Conservation (phyloP, 441 rosid species). For the Adansonia rubrostipa region DNA sequence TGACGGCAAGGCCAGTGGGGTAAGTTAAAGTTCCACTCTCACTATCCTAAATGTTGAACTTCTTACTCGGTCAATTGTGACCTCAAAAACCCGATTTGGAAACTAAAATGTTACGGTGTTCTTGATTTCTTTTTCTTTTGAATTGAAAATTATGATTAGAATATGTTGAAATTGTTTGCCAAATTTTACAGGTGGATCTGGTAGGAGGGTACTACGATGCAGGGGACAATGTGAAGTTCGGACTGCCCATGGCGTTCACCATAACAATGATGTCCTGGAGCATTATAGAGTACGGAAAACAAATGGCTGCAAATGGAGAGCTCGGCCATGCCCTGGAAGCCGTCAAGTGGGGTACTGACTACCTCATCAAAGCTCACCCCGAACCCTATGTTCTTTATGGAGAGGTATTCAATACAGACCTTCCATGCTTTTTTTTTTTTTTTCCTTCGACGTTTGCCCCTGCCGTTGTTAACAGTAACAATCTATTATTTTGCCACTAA, state of each 20-base stretch:
- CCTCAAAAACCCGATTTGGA: neutral
- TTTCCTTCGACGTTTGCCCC: no score
- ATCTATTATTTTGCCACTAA: neutral
- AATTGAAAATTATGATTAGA: neutral
- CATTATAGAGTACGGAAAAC: conserved; percentile 45
- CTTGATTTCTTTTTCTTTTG: no score
- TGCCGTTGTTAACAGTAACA: neutral
- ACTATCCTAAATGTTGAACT: neutral
- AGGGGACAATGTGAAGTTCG: conserved; percentile 54
- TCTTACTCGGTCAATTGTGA: neutral
- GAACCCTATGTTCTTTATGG: conserved; percentile 47
- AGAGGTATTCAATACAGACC: conserved; percentile 33
- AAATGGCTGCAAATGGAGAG: conserved; percentile 40
- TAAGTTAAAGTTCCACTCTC: conserved; percentile 36
- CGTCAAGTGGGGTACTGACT: conserved; percentile 54
- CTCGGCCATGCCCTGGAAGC: conserved; percentile 45
- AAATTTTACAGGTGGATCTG: conserved; percentile 42
- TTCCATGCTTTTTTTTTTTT: neutral
- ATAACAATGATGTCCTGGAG: conserved; percentile 56
- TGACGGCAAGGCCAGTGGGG: conserved; percentile 96
- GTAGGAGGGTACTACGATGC: conserved; percentile 60
- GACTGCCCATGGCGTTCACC: conserved; percentile 57
- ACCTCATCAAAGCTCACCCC: conserved; percentile 49
- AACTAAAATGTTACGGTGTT: neutral
- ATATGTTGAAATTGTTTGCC: neutral